These are phyloP conservation scores for Gymnopilus junonius DNA, from an alignment of 768 basidiomycete species.

Conservation along the genomic window DNA sequence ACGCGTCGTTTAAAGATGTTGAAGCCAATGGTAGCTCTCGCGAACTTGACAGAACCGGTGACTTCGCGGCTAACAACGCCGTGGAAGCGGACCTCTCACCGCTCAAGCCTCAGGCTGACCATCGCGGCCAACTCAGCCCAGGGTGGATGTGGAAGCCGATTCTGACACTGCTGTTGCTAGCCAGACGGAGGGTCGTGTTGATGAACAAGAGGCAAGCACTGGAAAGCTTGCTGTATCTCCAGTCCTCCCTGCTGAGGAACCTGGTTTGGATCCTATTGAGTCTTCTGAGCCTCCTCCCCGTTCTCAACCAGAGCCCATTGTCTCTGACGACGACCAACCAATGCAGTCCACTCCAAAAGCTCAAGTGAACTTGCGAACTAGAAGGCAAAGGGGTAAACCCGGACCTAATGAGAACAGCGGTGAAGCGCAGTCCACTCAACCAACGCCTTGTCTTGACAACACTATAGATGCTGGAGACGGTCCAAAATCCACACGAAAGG, in stretches of 20 bases:
- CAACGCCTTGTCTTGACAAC: not conserved
- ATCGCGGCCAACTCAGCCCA: not conserved
- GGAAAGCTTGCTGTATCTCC: not conserved
- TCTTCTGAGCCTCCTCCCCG: constrained; percentile 35
- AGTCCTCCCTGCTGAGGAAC: not conserved
- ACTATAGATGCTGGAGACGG: not conserved
- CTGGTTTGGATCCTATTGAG: constrained; percentile 46
- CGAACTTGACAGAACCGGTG: constrained; percentile 36
- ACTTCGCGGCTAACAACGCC: constrained; percentile 38
- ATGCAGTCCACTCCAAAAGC: constrained; percentile 20
- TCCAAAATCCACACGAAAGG: constrained; percentile 10
- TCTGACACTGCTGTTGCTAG: constrained; percentile 18
- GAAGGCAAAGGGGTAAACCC: constrained; percentile 20
- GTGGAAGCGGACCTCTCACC: constrained; percentile 35
- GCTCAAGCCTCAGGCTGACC: not conserved
- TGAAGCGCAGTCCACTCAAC: not conserved
- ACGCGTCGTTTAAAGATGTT: constrained; percentile 34
- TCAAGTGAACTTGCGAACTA: constrained; percentile 15
- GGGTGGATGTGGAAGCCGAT: constrained; percentile 8
- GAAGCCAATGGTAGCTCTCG: constrained; percentile 34
- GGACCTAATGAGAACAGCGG: not conserved
- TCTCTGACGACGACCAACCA: constrained; percentile 17
- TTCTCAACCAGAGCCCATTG: constrained; percentile 23
- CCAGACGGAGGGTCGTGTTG: constrained; percentile 1
- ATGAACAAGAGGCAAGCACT: not conserved